Percentiles rank a stretch among this genome's conserved stretches.
These are phyloP conservation scores for Fusarium devonianum DNA, from an alignment of 2,329 filamentous ascomycete species.

Conservation along the genomic window DNA sequence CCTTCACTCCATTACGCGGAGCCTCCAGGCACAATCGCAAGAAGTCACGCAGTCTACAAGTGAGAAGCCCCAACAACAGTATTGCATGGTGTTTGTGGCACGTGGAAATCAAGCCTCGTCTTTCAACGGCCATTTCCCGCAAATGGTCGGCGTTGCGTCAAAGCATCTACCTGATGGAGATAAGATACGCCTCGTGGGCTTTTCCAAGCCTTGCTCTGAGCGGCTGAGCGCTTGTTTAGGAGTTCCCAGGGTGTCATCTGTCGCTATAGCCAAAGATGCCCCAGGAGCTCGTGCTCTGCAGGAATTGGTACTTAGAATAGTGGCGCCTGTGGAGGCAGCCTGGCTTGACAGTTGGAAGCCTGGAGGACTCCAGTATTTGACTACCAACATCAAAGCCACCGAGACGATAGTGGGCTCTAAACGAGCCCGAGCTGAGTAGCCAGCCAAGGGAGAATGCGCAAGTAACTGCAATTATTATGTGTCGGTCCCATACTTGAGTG, in stretches of 20 bases:
- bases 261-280: slow-evolving; percentile 65
- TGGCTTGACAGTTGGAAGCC: slow-evolving; percentile 60
- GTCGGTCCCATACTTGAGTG: too few species aligned
- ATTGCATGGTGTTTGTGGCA: slow-evolving; percentile 64
- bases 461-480: too few species aligned
- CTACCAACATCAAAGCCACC: slow-evolving; percentile 46
- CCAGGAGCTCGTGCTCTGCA: slow-evolving; percentile 64
- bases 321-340: slow-evolving; percentile 58
- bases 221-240: slow-evolving; percentile 64
- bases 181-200: slow-evolving; percentile 65
- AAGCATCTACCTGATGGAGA: slow-evolving; percentile 47
- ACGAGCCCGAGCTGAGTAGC: slow-evolving; percentile 27
- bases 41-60: background rate
- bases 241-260: slow-evolving; percentile 69
- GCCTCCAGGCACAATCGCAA: slow-evolving; percentile 57
- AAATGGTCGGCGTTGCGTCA: slow-evolving; percentile 61
- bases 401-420: slow-evolving; percentile 49
- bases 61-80: slow-evolving; percentile 38
- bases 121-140: slow-evolving; percentile 67
- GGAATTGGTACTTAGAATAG: slow-evolving; percentile 60
- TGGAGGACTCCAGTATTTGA: slow-evolving; percentile 37
- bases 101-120: slow-evolving; percentile 64
- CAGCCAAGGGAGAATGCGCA: background rate
- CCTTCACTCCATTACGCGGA: slow-evolving; percentile 67
- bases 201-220: slow-evolving; percentile 67